Evolutionary conservation across 2,329 filamentous ascomycete species (phyloP), one percentile per base, ranked within the genome.

Genomic region (Curvularia sp.): DNA sequence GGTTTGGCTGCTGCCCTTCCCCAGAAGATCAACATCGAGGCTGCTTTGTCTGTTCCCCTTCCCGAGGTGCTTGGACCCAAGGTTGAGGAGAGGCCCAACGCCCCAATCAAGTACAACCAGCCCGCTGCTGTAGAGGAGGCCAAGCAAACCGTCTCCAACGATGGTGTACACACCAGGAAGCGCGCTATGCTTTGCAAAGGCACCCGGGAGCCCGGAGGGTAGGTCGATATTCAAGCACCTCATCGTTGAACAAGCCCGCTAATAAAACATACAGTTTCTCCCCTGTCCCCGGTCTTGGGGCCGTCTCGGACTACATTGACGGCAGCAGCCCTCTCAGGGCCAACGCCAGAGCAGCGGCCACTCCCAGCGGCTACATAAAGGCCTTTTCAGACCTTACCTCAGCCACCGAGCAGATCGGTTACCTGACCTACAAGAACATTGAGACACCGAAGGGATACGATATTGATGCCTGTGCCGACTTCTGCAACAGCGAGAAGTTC

Each of bases 11-110:
- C 63, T 41, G 66, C 68, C 39, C 60, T 66, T 49, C 68, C 69
- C 49, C 61, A 70, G 55, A 59, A 65, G 7, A 77, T 80, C 49
- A 72, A 80, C 55, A 71, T 78, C 32, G 73, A 74, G 34, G 72
- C 78, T 48, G 71, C 77, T 58, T 52, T 70, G 28, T 68, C 72
- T 10, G 73, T 77, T 5, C 63, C 73, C 41, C 71, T 71, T 21
- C 64, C 66, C 10, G 48, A 69, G 2, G 63, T 67, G 28, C 67
- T 73, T 32, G 64, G 66, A 7, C 67, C 75, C 25, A 70, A 72
- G 15, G 54, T 74, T n/a, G 55, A 53, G 10, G 69, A 50, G 45
- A 38, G 34, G 28, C 30, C 56, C 32, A 42, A 46, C 18, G 23
- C 25, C 10, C 43, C 52, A 9, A 32, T 47, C 5, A 21, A 34